These are phyloP conservation scores for Tulasnella sp. DNA, from an alignment of 768 basidiomycete genomes.

Conservation along the genomic window DNA sequence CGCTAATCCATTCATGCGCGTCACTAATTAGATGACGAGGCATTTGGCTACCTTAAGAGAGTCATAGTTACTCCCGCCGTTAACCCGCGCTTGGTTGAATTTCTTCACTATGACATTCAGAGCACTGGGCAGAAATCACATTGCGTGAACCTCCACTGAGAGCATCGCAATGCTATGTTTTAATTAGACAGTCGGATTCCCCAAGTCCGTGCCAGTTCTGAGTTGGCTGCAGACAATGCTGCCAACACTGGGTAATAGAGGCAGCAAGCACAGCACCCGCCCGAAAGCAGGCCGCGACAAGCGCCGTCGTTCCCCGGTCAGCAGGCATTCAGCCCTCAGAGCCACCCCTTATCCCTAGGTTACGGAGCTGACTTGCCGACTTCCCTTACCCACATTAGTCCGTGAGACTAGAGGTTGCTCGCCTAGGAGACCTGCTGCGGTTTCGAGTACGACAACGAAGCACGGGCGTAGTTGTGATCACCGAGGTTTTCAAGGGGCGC, in stretches of 20 bases:
- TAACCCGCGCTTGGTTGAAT: constrained; percentile 76
- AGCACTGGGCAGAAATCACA: constrained; percentile 81
- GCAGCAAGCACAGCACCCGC: constrained; percentile 51
- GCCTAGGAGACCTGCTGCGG: constrained; percentile 78
- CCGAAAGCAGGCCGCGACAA: constrained; percentile 47
- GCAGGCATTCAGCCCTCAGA: constrained; percentile 74
- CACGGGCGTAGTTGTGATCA: constrained; percentile 64
- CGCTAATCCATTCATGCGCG: constrained; percentile 24
- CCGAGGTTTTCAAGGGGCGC: constrained; percentile 79
- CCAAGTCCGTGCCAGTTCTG: constrained; percentile 77
- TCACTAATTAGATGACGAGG: constrained; percentile 43
- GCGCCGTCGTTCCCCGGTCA: constrained; percentile 70
- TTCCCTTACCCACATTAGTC: constrained; percentile 79
- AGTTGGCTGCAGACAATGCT: constrained; percentile 62
- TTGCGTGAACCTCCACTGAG: constrained; percentile 73
- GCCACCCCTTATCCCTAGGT: constrained; percentile 76
- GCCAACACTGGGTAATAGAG: constrained; percentile 48
- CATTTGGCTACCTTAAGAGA: constrained; percentile 82
- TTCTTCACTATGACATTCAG: constrained; percentile 80
- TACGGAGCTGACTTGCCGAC: constrained; percentile 77
- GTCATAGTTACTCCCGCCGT: constrained; percentile 77
- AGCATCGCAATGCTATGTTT: constrained; percentile 77
- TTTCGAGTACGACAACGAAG: constrained; percentile 67
- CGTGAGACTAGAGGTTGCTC: constrained; percentile 75
- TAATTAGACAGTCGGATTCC: constrained; percentile 82